Conservation (phyloP, 768 basidiomycete genomes). For the Hemileccinum rubropunctum region DNA sequence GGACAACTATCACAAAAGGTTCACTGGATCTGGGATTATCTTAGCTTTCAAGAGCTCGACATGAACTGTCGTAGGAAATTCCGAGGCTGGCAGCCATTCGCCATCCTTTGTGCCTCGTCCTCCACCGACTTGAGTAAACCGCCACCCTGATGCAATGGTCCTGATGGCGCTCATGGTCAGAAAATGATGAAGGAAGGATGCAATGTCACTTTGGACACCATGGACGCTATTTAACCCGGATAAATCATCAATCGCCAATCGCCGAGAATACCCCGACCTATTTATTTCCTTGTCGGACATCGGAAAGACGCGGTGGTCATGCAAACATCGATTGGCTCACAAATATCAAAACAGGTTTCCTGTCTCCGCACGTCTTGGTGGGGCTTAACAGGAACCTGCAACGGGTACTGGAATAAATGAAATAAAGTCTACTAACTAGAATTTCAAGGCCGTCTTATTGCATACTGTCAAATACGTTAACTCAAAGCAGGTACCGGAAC, state of each 20-base stretch:
- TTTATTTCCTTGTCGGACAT: neutral
- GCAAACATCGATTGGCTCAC: too few species aligned
- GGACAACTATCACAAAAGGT: slow-evolving; percentile 22
- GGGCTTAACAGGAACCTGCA: too few species aligned
- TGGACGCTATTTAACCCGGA: too few species aligned
- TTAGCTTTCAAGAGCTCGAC: slow-evolving; percentile 74
- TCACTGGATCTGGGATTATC: slow-evolving; percentile 80
- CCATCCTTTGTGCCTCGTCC: slow-evolving; percentile 54
- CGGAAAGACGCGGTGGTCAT: too few species aligned
- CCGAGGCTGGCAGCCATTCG: slow-evolving; percentile 63
- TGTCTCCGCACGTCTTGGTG: too few species aligned
- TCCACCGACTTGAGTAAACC: slow-evolving; percentile 64
- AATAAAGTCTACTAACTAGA: too few species aligned
- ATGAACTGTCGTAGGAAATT: slow-evolving; percentile 84
- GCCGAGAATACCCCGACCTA: slow-evolving; percentile 9
- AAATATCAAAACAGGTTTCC: too few species aligned
- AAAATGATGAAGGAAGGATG: neutral
- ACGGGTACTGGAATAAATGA: too few species aligned
- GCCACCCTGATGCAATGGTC: slow-evolving; percentile 50
- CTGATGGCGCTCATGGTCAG: slow-evolving; percentile 22
- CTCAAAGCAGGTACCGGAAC: slow-evolving; percentile 47
- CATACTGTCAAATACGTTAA: neutral
- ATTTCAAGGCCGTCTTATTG: neutral
- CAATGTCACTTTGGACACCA: neutral
- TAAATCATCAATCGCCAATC: neutral